These are phyloP conservation scores for Cytospora schulzeri DNA, from an alignment of 2,329 filamentous ascomycete genomes.

Conservation along the genomic window DNA sequence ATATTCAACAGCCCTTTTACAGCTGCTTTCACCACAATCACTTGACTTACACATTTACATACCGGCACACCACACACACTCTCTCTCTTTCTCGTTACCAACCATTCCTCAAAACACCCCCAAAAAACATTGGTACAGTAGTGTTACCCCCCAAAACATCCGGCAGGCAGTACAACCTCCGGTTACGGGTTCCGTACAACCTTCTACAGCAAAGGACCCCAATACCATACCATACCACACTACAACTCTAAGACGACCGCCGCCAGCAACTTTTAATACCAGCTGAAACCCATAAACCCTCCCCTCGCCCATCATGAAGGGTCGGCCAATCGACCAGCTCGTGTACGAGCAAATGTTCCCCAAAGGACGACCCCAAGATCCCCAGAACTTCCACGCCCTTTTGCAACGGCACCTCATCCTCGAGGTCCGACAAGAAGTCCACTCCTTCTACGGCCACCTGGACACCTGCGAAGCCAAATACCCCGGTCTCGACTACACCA, in stretches of 20 bases:
- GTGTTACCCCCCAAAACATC: background rate
- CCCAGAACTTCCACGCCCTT: constrained; percentile 69
- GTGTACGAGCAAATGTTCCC: constrained; percentile 76
- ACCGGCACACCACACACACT: background rate
- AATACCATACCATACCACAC: background rate
- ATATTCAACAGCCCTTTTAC: background rate
- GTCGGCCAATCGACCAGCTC: constrained; percentile 69
- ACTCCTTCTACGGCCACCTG: constrained; percentile 77
- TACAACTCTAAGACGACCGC: background rate
- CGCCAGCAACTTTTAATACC: background rate
- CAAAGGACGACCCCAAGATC: constrained; percentile 66
- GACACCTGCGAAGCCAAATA: constrained; percentile 81
- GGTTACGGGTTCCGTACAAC: background rate
- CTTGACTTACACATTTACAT: background rate
- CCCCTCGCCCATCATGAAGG: constrained; percentile 61
- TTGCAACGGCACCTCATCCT: constrained; percentile 72
- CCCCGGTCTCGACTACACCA: constrained; percentile 77
- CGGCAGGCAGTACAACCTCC: background rate
- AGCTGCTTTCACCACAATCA: constrained; percentile 5
- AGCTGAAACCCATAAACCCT: background rate
- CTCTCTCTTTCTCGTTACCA: constrained; percentile 11
- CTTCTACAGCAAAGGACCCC: background rate
- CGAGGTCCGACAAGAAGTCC: constrained; percentile 78
- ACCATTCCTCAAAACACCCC: background rate
- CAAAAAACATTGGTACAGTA: background rate